Conservation (phyloP, 1,284 basidiomycete species). For the Cutaneotrichosporon sp. region DNA sequence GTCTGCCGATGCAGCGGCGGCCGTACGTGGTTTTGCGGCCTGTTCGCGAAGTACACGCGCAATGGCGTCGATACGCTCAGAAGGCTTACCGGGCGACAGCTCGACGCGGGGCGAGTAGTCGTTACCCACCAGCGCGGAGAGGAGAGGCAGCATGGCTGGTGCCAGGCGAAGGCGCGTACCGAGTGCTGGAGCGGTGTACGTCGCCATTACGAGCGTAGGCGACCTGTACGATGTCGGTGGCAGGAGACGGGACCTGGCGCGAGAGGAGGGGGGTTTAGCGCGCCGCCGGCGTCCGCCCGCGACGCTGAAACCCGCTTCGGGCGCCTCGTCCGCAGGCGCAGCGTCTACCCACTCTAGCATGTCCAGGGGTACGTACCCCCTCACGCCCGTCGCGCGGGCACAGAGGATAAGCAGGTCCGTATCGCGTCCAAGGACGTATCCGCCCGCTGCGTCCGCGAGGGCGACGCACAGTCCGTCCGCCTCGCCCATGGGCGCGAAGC, state of each 20-base stretch:
- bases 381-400: conserved; percentile 52
- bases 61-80: conserved; percentile 42
- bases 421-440: conserved; percentile 71
- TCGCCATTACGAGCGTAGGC: conserved; percentile 50
- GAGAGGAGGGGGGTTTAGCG: conserved; percentile 21
- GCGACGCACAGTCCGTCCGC: conserved; percentile 81
- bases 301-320: conserved; percentile 18
- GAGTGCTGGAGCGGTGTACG: conserved; percentile 62
- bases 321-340: conserved; percentile 10
- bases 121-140: conserved; percentile 81
- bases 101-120: conserved; percentile 58
- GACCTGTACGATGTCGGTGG: conserved; percentile 50
- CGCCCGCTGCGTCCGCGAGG: conserved; percentile 66
- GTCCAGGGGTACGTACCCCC: conserved; percentile 72
- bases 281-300: neutral
- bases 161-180: conserved; percentile 65
- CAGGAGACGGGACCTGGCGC: conserved; percentile 55
- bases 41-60: conserved; percentile 44
- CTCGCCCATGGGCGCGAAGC: conserved; percentile 69
- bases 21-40: conserved; percentile 18
- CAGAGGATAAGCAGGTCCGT: conserved; percentile 77
- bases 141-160: conserved; percentile 66
- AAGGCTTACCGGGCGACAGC: conserved; percentile 29
- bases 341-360: conserved; percentile 65
- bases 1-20: conserved; percentile 27